These are phyloP conservation scores for Pseudopyricularia cyperi DNA, from an alignment of 2,329 filamentous ascomycete species.

Conservation along the genomic window DNA sequence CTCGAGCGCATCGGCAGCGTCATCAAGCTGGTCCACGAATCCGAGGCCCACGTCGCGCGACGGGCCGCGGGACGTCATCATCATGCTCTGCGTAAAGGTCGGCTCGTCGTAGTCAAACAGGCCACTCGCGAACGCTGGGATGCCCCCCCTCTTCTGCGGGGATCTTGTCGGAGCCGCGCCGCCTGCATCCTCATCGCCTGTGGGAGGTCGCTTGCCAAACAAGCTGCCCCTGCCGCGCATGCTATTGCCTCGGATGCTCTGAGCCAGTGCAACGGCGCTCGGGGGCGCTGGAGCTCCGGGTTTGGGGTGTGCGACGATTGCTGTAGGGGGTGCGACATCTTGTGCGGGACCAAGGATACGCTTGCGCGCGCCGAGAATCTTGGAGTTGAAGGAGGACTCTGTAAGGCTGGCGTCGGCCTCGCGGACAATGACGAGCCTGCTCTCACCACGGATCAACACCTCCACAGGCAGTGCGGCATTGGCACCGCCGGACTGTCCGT, in stretches of 20 bases:
- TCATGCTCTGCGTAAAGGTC: conserved; percentile 12
- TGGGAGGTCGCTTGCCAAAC: conserved; percentile 1
- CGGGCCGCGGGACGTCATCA: conserved; percentile 10
- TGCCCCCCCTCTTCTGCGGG: not conserved
- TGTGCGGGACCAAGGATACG: conserved; percentile 18
- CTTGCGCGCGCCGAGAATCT: conserved; percentile 24
- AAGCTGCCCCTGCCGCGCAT: conserved; percentile 1
- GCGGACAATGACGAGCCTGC: conserved; percentile 38
- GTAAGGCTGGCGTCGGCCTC: conserved; percentile 25
- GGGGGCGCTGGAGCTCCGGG: conserved; percentile 18
- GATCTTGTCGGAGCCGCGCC: not conserved
- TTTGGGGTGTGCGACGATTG: conserved; percentile 42
- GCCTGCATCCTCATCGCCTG: not conserved
- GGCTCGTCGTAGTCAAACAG: conserved; percentile 11
- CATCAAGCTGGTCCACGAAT: conserved; percentile 37
- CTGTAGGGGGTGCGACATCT: conserved; percentile 24
- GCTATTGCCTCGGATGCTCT: conserved; percentile 19
- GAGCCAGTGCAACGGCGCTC: conserved; percentile 28
- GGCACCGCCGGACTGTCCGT: conserved; percentile 1
- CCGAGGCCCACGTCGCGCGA: conserved; percentile 22
- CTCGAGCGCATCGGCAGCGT: conserved; percentile 37
- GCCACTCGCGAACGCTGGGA: conserved; percentile 4
- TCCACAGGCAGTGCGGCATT: conserved; percentile 34
- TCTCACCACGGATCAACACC: conserved; percentile 41
- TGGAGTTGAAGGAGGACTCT: conserved; percentile 9